A percentile compares a stretch with the other conserved stretches of the same genome.
Evolutionary conservation across 2,329 filamentous ascomycete genomes (phyloP).

Genomic region (Cytospora mali): DNA sequence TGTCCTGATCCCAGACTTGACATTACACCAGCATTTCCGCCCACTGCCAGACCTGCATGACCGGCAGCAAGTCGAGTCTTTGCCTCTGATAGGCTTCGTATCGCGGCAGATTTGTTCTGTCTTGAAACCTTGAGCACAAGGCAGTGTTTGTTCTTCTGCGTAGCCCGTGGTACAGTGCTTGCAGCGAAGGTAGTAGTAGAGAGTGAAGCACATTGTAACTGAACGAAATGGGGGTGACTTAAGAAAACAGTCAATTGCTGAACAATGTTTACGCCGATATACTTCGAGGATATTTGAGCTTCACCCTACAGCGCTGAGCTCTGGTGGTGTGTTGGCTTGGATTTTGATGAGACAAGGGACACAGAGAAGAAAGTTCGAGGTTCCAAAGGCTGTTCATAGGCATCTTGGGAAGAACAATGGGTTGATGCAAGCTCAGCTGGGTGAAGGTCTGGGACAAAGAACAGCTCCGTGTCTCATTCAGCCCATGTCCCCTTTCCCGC

Average conservation of each 20-base stretch:
- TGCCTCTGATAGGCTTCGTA: background rate
- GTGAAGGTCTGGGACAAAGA: background rate
- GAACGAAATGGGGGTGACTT: background rate
- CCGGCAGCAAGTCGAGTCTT: constrained; percentile 12
- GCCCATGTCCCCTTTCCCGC: background rate
- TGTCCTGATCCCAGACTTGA: constrained; percentile 12
- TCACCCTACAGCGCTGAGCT: background rate
- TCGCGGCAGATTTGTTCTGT: constrained; percentile 3
- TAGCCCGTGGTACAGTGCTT: constrained; percentile 12
- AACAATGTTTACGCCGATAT: background rate
- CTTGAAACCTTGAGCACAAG: constrained; percentile 1
- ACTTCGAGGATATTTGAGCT: background rate
- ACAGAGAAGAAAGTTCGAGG: no score
- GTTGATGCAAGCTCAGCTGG: no score
- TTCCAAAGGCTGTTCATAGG: background rate
- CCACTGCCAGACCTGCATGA: constrained; percentile 23
- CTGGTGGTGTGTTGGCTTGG: background rate
- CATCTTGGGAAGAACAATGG: background rate
- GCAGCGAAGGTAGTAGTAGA: constrained; percentile 20
- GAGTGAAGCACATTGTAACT: constrained; percentile 12
- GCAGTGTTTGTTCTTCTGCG: constrained; percentile 6
- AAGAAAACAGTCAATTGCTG: background rate
- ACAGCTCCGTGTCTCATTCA: background rate
- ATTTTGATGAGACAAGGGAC: background rate
- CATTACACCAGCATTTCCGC: constrained; percentile 22